Base-by-base conservation (phyloP, 2,329 filamentous ascomycete genomes). In the Corynespora cassiicola region DNA sequence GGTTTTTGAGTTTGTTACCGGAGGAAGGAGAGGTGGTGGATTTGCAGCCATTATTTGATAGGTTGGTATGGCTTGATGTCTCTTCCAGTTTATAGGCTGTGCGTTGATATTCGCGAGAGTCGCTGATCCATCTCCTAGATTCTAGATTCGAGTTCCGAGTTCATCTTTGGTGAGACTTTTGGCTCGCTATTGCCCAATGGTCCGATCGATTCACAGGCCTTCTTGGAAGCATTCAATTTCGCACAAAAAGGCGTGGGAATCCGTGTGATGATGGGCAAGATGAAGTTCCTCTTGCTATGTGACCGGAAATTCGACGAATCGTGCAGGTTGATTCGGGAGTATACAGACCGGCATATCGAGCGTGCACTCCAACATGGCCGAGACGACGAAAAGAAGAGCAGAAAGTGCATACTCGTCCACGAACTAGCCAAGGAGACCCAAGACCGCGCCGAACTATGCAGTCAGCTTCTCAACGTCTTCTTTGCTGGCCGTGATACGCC, bases 101-200 rank as follows among this genome's bases (percentile, higher is more conserved):
- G 21, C 10, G 14, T 5, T 11, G 25, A 18, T 24, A 14, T 9
- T 39, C 4, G 11, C 18, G n/a, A n/a, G n/a, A n/a, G n/a, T n/a
- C n/a, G n/a, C n/a, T n/a, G n/a, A n/a, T n/a, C n/a, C n/a, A n/a
- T n/a, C 31, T 31, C 11, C 22, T 30, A 50, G 46, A 50, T 47
- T 19, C 63, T 74, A 36, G 71, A 73, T 39, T 59, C 67, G 22
- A 65, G 68, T 2, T 70, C 68, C 6, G 69, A 73, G 30, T 73
- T 73, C 47, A 58, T 72, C 16, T 70, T 71, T 38, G 69, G 70
- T 34, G 58, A 69, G 33, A 63, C 34, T 9, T 39, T 51, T 19
- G 33, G 33, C 33, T 64, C 55, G 29, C 65, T 69, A 31, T 48
- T 66, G 6, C 34, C 52, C 12, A 15, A 23, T 11, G 56, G 58